Evolutionary conservation across 2,329 filamentous ascomycete genomes (phyloP).

Genomic region (Claviceps fusiformis): DNA sequence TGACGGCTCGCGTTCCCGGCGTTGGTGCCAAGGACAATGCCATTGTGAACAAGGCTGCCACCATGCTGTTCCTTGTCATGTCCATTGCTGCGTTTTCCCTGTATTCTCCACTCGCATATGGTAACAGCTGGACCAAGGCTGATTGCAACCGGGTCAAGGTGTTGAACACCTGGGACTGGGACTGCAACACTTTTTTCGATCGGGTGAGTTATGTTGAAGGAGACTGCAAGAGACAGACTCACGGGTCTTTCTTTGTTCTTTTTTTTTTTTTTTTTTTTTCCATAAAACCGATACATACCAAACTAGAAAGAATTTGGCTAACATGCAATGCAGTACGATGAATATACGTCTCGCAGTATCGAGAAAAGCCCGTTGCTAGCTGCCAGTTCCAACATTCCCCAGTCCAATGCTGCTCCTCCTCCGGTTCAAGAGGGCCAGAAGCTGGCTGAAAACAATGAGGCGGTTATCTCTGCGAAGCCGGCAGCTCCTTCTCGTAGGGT

Average conservation of each 20-base stretch:
- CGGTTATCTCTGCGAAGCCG: slow-evolving; percentile 35
- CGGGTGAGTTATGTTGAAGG: slow-evolving; percentile 46
- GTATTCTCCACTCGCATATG: slow-evolving; percentile 84
- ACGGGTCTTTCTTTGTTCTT: too few species aligned
- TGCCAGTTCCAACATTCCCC: slow-evolving; percentile 15
- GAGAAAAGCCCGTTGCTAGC: slow-evolving; percentile 15
- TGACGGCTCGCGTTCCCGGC: slow-evolving; percentile 56
- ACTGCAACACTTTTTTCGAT: slow-evolving; percentile 86
- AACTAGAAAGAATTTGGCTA: background rate
- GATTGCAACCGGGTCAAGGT: slow-evolving; percentile 83
- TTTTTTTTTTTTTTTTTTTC: background rate
- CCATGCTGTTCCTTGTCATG: slow-evolving; percentile 59
- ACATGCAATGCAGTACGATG: slow-evolving; percentile 6
- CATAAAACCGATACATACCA: background rate
- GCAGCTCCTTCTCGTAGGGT: slow-evolving; percentile 35
- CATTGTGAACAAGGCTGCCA: slow-evolving; percentile 59
- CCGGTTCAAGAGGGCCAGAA: background rate
- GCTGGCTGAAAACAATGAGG: slow-evolving; percentile 1
- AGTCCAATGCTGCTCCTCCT: slow-evolving; percentile 11
- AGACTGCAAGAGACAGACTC: background rate
- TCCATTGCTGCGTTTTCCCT: slow-evolving; percentile 66
- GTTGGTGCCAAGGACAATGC: slow-evolving; percentile 54
- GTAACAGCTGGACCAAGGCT: slow-evolving; percentile 82
- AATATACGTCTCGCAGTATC: slow-evolving; percentile 7
- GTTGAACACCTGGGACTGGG: slow-evolving; percentile 86